Base-by-base conservation (phyloP, 331 rosid species). In the Malus hybrid region DNA sequence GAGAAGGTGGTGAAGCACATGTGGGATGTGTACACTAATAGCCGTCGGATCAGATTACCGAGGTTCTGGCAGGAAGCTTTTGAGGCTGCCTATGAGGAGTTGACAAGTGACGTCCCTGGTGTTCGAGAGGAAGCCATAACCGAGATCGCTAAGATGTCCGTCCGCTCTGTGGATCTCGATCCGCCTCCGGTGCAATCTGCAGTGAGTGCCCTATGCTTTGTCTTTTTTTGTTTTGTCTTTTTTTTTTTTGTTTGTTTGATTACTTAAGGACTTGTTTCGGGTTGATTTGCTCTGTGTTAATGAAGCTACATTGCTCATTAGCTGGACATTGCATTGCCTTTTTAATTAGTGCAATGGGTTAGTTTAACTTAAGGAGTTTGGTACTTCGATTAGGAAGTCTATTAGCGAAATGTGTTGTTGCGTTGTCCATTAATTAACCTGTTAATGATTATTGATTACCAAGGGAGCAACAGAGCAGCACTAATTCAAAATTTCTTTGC, bases 1-100 rank as follows among this genome's bases (percentile, higher is more conserved):
- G 98, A 94, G 92, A 91, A 88, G 78, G 90, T 87, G 81, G 98
- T 91, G 85, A 84, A 87, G 76, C 98, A 94, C 83, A 94, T 94
- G 98, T 94, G 98, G 97, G 94, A 90, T 67, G 90, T 94, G 59
- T 94, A 91, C 83, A 94, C 97, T 4, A 91, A 94, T 68, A 90
- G 93, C 80, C 97, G 88, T 48, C 91, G 97, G 91, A 86, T 92
- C 85, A 90, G 95, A 82, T 76, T 94, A 28, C 96, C 97, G n/a
- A 81, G 93, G 79, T 94, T 94, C 79, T 94, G 97, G 98, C 95
- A 87, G 29, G 91, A 94, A 82, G 98, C 98, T 0, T 91, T 94
- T 67, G 96, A 91, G 85, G 97, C 98, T 80, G 97, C 97, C 16
- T 94, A 87, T 76, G 97, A 94, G 86, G 97, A 90, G 36, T 85